Conservation (phyloP, 495 filamentous ascomycete species). For the Xylaria cubensis region DNA sequence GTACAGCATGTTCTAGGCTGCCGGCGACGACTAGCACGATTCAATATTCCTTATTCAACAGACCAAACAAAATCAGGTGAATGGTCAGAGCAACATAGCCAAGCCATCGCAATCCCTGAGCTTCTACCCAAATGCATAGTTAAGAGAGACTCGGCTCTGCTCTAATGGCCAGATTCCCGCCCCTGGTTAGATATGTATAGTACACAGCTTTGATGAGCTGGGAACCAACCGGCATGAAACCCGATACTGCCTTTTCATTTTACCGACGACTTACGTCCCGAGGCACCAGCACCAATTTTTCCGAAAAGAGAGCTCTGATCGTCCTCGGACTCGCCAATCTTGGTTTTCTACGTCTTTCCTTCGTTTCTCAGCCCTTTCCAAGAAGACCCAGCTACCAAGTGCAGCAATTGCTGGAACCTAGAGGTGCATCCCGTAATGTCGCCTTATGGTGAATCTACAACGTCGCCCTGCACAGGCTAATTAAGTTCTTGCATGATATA, state of each 20-base stretch:
- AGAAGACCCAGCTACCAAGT: conserved; percentile 6
- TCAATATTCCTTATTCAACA: conserved; percentile 20
- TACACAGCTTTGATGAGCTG: background rate
- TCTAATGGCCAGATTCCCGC: conserved; percentile 5
- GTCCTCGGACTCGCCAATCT: conserved; percentile 18
- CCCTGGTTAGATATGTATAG: conserved; percentile 16
- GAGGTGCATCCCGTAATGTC: conserved; percentile 19
- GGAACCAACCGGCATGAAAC: conserved; percentile 7
- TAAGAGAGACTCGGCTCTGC: background rate
- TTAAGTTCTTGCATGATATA: conserved; percentile 19
- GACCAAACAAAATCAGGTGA: background rate
- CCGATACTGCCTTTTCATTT: conserved; percentile 20
- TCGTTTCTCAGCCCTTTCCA: conserved; percentile 16
- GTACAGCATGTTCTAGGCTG: conserved; percentile 19
- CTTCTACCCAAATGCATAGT: background rate
- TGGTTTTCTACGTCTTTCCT: background rate
- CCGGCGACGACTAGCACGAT: background rate
- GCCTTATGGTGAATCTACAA: conserved; percentile 9
- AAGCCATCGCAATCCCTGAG: background rate
- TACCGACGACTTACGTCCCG: conserved; percentile 14
- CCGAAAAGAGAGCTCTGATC: conserved; percentile 22
- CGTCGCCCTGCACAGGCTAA: conserved; percentile 21
- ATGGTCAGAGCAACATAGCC: conserved; percentile 4
- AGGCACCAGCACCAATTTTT: background rate
- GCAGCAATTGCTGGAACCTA: conserved; percentile 11